Evolutionary conservation across 148 eudicot genomes (phyloP).

Genomic region (Nepenthes gracilis): DNA sequence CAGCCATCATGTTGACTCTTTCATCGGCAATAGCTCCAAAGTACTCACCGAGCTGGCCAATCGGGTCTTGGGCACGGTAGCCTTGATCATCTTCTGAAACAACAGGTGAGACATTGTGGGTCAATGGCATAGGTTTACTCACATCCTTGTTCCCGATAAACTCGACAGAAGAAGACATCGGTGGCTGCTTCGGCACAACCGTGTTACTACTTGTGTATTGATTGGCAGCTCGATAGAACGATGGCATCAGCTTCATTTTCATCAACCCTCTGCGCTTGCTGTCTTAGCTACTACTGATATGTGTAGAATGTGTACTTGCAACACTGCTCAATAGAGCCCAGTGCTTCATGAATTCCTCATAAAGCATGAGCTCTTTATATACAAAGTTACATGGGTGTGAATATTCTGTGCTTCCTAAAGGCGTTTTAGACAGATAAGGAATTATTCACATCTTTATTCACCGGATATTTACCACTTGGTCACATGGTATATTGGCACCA

Average conservation of each 20-base stretch:
- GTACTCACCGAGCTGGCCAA: conserved; percentile 9
- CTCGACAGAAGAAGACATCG: neutral
- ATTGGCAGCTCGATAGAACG: neutral
- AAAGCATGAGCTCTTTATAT: no score
- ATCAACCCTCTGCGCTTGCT: neutral
- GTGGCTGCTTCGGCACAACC: neutral
- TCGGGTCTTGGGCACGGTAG: neutral
- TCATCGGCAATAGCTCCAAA: conserved; percentile 16
- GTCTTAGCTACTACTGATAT: no score
- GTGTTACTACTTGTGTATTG: neutral
- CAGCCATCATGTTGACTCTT: conserved; percentile 15
- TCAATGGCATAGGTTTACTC: neutral
- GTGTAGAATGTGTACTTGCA: no score
- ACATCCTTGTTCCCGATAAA: neutral
- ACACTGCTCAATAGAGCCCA: no score
- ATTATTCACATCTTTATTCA: no score
- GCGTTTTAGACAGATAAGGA: no score
- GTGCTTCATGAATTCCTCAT: no score
- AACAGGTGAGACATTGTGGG: neutral
- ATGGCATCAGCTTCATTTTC: neutral
- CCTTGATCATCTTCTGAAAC: neutral
- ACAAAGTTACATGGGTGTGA: no score
- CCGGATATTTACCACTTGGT: no score
- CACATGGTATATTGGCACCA: no score
- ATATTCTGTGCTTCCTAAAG: no score